Conservation (phyloP, 352 stramenopile genomes). For the Globisporangium perplexum region DNA sequence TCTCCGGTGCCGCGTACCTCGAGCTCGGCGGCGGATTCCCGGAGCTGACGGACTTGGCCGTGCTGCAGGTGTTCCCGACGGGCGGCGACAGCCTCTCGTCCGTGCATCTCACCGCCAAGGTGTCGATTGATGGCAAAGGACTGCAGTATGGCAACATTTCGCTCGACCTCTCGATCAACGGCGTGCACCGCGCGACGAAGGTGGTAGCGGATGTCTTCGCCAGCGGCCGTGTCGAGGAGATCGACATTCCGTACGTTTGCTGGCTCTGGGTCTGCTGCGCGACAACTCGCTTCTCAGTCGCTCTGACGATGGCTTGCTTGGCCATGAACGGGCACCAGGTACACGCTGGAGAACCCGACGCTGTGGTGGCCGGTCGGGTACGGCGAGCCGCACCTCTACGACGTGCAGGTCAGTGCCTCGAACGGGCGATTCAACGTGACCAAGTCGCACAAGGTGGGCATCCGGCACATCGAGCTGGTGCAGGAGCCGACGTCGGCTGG, state of each 20-base stretch:
- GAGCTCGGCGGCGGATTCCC: conserved; percentile 20
- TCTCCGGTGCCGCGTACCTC: conserved; percentile 47
- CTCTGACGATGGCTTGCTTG: neutral
- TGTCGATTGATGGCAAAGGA: conserved; percentile 25
- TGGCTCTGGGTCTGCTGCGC: too few species aligned
- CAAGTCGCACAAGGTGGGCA: conserved; percentile 40
- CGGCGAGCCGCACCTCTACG: conserved; percentile 57
- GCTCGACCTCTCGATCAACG: conserved; percentile 47
- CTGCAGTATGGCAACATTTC: conserved; percentile 27
- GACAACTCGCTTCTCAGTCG: neutral
- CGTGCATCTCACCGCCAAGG: conserved; percentile 33
- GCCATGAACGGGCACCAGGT: too few species aligned
- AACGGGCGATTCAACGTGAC: conserved; percentile 21
- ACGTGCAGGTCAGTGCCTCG: conserved; percentile 34
- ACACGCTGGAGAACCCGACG: conserved; percentile 33
- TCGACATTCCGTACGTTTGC: conserved; percentile 31
- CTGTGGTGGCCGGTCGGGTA: conserved; percentile 75
- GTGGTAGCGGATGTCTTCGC: conserved; percentile 12
- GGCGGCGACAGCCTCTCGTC: conserved; percentile 24
- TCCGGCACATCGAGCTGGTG: conserved; percentile 57
- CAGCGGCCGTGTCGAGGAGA: conserved; percentile 10
- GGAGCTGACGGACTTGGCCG: conserved; percentile 30
- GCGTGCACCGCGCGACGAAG: conserved; percentile 15
- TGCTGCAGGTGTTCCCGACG: conserved; percentile 33
- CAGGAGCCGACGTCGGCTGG: conserved; percentile 45